Conservation (phyloP, 371 early-diverging fungal species). For the Rhizopus delemar region DNA sequence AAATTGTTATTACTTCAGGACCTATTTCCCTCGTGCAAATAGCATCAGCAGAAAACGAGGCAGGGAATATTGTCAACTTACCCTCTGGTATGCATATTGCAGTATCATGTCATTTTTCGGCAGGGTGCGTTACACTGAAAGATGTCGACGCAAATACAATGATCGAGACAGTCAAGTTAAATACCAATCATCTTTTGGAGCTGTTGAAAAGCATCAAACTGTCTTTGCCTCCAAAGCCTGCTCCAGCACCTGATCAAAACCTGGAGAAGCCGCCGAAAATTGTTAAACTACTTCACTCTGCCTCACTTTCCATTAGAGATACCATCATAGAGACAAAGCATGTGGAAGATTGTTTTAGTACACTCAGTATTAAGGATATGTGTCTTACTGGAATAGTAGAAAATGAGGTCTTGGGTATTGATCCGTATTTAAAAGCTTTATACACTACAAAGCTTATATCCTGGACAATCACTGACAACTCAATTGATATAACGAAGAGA, state of each 20-base stretch:
- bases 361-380: constrained; percentile 18
- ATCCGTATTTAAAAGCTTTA: constrained; percentile 27
- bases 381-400: constrained; percentile 9
- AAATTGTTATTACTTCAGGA: constrained; percentile 41
- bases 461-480: constrained; percentile 24
- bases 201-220: not conserved
- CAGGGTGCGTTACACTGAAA: constrained; percentile 48
- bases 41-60: not conserved
- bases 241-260: constrained; percentile 4
- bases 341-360: constrained; percentile 11
- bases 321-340: constrained; percentile 22
- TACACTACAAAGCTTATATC: constrained; percentile 16
- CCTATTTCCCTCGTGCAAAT: constrained; percentile 20
- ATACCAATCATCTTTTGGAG: constrained; percentile 9
- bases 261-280: constrained; percentile 4
- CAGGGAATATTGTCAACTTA: constrained; percentile 24
- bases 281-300: constrained; percentile 21
- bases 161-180: constrained; percentile 4
- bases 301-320: constrained; percentile 24
- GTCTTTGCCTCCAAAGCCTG: not conserved
- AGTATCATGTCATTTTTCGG: constrained; percentile 51
- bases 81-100: constrained; percentile 38
- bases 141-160: constrained; percentile 36
- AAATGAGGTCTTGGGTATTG: constrained; percentile 8
- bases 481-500: not conserved